Evolutionary conservation across 352 stramenopile species (phyloP).

Genomic region (Phytopythium aichiense): DNA sequence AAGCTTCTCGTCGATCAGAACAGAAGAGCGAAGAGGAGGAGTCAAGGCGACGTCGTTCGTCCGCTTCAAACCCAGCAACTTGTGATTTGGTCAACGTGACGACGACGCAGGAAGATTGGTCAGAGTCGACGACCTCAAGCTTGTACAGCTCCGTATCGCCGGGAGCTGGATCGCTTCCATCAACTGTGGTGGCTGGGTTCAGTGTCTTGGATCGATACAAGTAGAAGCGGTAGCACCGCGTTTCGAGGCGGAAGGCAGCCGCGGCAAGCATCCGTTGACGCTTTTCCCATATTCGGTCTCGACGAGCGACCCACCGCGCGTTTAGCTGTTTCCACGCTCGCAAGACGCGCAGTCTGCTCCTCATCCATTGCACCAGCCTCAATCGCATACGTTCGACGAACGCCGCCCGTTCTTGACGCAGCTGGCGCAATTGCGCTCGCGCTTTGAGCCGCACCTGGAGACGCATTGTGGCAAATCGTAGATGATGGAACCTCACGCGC

Average conservation of each 20-base stretch:
- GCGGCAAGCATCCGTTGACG: constrained; percentile 25
- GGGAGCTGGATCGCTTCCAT: not conserved
- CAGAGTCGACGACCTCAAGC: constrained; percentile 23
- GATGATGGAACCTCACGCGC: constrained; percentile 18
- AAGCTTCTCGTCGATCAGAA: not conserved
- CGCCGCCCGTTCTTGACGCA: constrained; percentile 23
- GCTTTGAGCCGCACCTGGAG: constrained; percentile 31
- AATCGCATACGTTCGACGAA: constrained; percentile 43
- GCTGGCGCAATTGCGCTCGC: constrained; percentile 23
- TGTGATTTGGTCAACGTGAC: constrained; percentile 10
- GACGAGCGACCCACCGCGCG: constrained; percentile 29
- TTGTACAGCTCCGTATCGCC: constrained; percentile 13
- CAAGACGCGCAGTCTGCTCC: constrained; percentile 28
- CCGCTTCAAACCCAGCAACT: constrained; percentile 13
- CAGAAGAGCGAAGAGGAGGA: not conserved
- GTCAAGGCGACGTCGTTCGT: not conserved
- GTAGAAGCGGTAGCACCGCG: constrained; percentile 20
- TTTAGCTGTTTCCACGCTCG: constrained; percentile 50
- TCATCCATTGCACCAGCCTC: constrained; percentile 51
- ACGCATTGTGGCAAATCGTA: constrained; percentile 7
- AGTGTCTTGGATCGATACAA: constrained; percentile 22
- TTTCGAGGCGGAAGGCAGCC: constrained; percentile 25
- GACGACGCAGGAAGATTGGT: constrained; percentile 11
- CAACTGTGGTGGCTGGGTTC: not conserved
- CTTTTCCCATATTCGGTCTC: constrained; percentile 44